Conservation (phyloP, 345 rosid species). For the Eucalyptus cloeziana region DNA sequence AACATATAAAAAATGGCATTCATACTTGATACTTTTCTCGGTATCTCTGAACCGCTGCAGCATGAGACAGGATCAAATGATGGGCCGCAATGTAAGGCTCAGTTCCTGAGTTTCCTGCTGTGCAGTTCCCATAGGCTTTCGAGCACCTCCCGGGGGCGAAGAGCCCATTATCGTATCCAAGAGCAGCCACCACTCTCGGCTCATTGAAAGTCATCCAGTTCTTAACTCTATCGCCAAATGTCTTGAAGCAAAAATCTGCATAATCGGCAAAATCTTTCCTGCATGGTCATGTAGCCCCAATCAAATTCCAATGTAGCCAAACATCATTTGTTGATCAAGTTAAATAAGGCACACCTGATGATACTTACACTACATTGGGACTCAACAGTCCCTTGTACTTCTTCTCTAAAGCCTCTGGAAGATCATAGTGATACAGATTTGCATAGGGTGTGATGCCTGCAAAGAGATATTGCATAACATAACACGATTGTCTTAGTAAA, state of each 20-base stretch:
- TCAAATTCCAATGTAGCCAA: not conserved
- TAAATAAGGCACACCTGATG: not conserved
- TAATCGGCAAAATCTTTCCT: constrained; percentile 88
- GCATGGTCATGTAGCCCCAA: not conserved
- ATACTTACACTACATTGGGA: constrained; percentile 62
- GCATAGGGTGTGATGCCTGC: constrained; percentile 87
- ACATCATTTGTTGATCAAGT: not conserved
- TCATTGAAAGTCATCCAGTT: constrained; percentile 97
- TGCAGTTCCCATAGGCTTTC: constrained; percentile 73
- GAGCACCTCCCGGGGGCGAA: constrained; percentile 87
- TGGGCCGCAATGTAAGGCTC: constrained; percentile 91
- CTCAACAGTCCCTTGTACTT: constrained; percentile 64
- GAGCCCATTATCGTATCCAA: constrained; percentile 77
- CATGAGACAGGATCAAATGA: constrained; percentile 77
- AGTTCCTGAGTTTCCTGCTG: constrained; percentile 70
- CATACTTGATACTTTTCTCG: constrained; percentile 67
- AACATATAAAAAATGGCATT: not conserved
- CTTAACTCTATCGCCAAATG: constrained; percentile 84
- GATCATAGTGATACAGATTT: constrained; percentile 87
- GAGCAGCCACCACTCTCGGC: constrained; percentile 85
- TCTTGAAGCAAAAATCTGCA: constrained; percentile 82
- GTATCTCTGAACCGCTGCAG: constrained; percentile 74
- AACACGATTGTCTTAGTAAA: not conserved
- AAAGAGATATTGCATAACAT: not conserved
- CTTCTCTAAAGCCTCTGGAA: constrained; percentile 75